Evolutionary conservation across 2,329 filamentous ascomycete genomes (phyloP), one percentile per base, ranked within the genome.

Genomic region (Thelonectria blattea): DNA sequence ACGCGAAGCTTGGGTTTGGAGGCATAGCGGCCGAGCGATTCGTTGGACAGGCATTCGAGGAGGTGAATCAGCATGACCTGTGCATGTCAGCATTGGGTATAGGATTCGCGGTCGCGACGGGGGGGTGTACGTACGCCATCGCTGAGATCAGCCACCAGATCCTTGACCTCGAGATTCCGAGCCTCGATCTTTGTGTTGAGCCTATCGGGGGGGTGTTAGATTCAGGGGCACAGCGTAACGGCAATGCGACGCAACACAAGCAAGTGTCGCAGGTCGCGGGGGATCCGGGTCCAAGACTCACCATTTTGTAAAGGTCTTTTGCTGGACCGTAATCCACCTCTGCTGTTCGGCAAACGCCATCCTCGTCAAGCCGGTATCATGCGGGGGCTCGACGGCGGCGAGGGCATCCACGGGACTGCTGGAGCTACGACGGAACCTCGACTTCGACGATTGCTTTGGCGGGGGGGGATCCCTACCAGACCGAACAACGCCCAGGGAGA

Each of bases 261-360:
- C n/a, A n/a, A n/a, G n/a, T n/a, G 42, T 14, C 39, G 17, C 27
- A 24, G 22, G 22, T 18, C 12, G 18, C 15, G 48, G 11, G 34
- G 3, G n/a, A n/a, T 22, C 37, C 12, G 41, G 45, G 27, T 45
- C 27, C 17, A 5, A 43, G 11, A 45, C 69, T 46, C 72, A 80
- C 79, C 95, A 99, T 91, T 98, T 99, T 61, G 93, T 97, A 79
- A 99, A 99, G 27, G 95, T 99, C 85, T 98, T 99, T 78, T 98
- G 91, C 82, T 98, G 94, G 79, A 97, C 93, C 74, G 83, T 88
- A 71, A 90, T 84, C 87, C 87, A 90, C 75, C 83, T 81, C 76
- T 88, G 85, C 78, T 89, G 85, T 74, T 87, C 85, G 66, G 83
- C 78, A 75, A 81, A 86, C 59, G 85, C 86, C 87, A 89, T 89